These are phyloP conservation scores for Drechmeria coniospora DNA, from an alignment of 2,329 filamentous ascomycete genomes.

Conservation along the genomic window DNA sequence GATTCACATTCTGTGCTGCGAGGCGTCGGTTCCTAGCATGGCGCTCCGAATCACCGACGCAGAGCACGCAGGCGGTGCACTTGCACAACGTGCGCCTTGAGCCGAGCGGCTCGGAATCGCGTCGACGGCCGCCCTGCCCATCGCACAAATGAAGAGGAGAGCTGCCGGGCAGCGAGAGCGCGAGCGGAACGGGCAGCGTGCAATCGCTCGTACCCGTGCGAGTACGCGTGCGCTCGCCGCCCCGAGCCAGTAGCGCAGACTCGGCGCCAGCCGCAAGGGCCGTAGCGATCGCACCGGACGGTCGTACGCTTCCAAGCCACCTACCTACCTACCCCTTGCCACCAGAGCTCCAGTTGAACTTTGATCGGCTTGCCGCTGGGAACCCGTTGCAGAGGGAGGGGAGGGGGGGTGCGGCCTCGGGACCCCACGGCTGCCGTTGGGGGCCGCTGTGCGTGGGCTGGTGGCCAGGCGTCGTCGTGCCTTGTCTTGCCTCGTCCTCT, in stretches of 20 bases:
- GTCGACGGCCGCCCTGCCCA: constrained; percentile 1
- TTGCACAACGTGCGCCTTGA: constrained; percentile 1
- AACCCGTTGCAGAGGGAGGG: not conserved
- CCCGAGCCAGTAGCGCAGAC: not conserved
- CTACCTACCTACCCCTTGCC: not conserved
- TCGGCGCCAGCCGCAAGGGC: constrained; percentile 1
- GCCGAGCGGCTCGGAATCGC: constrained; percentile 1
- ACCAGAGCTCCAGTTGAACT: not conserved
- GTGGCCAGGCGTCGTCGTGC: not conserved
- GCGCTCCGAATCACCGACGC: too few relatives aligned
- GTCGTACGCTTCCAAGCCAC: constrained; percentile 1
- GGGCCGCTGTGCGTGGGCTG: not conserved
- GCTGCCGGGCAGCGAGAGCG: not conserved
- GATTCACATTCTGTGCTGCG: constrained; percentile 3
- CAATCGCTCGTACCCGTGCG: too few relatives aligned
- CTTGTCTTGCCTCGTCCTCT: not conserved
- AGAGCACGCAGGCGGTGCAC: too few relatives aligned
- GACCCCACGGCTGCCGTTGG: constrained; percentile 1
- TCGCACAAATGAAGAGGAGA: not conserved
- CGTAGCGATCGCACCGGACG: not conserved
- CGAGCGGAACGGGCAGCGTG: not conserved
- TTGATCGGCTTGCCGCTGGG: constrained; percentile 1
- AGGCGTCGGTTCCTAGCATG: too few relatives aligned
- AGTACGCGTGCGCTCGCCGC: not conserved
- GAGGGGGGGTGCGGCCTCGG: not conserved